Base-by-base conservation (phyloP, 1,139 yeast species). In the Pichia sp. region DNA sequence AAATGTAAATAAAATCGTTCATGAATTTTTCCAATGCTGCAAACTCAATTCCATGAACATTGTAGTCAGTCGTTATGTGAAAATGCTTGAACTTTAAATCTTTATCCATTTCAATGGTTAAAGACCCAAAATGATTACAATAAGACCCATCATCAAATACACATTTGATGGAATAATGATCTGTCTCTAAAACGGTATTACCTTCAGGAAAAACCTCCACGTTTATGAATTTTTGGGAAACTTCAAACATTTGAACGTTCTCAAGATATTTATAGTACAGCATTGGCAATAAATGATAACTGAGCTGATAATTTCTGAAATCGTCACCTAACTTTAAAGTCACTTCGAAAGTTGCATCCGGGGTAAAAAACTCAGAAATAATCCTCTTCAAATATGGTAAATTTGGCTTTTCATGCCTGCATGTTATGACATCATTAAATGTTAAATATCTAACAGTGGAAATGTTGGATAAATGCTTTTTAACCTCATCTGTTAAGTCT, bases 201-300 rank as follows among this genome's bases (percentile, higher is more conserved):
- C 88, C 88, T 53, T 77, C 77, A 39, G 79, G 75, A 58, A 83
- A 65, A 3, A 81, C 80, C 56, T 79, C 85, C 42, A 83, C 83
- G 49, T 79, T 73, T 34, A 85, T 63, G 42, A 84, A 79, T 23
- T 84, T 83, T 6, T 85, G 73, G 5, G 73, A 65, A 4, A 85
- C 60, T 45, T 77, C 80, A 47, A 83, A 73, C 40, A 76, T 68
- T 5, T 68, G 64, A 3, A 83, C 75, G 10, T 81, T 78, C n/a
- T 75, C 67, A 49, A 83, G 75, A 44, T 83, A 64, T 10, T 49
- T 49, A 10, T 29, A 36, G 16, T 40, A 42, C 10, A 51, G 10
- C n/a, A 40, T 9, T 1, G 95, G 86, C n/a, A 86, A 73, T 3
- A 86, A 72, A 3, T 79, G 71, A 6, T 75, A 71, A 9, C 79